A percentile compares a stretch with the other conserved stretches of the same genome.
Conservation (phyloP, 2,329 filamentous ascomycete genomes). For the Rachicladosporium sp. region DNA sequence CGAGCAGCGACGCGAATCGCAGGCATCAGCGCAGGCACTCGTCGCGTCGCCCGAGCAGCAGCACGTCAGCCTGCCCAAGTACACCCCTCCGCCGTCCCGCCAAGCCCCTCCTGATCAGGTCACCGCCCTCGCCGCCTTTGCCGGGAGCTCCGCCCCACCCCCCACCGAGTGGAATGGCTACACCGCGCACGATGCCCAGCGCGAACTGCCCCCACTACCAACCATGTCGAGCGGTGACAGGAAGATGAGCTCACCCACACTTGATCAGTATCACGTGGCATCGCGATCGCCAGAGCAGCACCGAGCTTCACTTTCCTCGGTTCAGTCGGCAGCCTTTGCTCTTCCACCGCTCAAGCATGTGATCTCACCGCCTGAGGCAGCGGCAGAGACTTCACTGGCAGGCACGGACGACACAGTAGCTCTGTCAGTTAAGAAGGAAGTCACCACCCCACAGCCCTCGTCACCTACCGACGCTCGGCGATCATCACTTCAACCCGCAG, state of each 20-base stretch:
- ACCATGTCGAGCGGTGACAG: slow-evolving; percentile 15
- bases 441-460: slow-evolving; percentile 25
- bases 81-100: slow-evolving; percentile 3
- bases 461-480: slow-evolving; percentile 18
- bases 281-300: slow-evolving; percentile 33
- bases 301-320: slow-evolving; percentile 22
- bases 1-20: slow-evolving; percentile 11
- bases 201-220: slow-evolving; percentile 24
- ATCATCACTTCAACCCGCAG: slow-evolving; percentile 13
- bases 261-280: slow-evolving; percentile 36
- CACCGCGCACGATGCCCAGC: slow-evolving; percentile 2
- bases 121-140: slow-evolving; percentile 22
- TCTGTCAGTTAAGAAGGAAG: slow-evolving; percentile 29
- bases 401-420: neutral
- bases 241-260: slow-evolving; percentile 30
- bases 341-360: slow-evolving; percentile 31
- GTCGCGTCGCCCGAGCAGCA: slow-evolving; percentile 11
- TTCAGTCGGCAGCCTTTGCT: slow-evolving; percentile 22
- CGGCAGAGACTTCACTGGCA: neutral
- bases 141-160: slow-evolving; percentile 15
- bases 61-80: slow-evolving; percentile 4
- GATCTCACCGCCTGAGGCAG: slow-evolving; percentile 6
- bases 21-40: slow-evolving; percentile 10
- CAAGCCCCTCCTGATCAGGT: slow-evolving; percentile 22
- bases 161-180: slow-evolving; percentile 14